Evolutionary conservation across 352 stramenopile species (phyloP).

Genomic region (Phytophthora boehmeriae): DNA sequence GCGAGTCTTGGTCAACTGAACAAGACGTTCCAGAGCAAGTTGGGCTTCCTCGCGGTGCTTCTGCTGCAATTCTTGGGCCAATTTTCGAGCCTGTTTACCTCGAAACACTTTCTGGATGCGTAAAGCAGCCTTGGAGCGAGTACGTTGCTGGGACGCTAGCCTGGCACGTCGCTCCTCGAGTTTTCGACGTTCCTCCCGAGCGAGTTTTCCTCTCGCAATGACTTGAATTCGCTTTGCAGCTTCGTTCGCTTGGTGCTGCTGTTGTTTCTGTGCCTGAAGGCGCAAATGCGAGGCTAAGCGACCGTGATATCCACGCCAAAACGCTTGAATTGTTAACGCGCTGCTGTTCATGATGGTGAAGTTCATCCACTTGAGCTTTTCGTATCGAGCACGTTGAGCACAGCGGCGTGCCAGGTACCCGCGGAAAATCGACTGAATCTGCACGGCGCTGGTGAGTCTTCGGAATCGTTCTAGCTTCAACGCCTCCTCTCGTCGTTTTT

Average conservation of each 20-base stretch:
- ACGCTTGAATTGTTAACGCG: slow-evolving; percentile 76
- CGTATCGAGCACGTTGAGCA: slow-evolving; percentile 54
- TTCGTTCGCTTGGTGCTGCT: slow-evolving; percentile 58
- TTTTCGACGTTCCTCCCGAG: slow-evolving; percentile 35
- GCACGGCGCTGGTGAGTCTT: slow-evolving; percentile 50
- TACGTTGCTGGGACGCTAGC: slow-evolving; percentile 39
- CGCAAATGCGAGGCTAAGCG: slow-evolving; percentile 63
- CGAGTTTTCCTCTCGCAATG: slow-evolving; percentile 59
- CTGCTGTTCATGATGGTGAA: slow-evolving; percentile 61
- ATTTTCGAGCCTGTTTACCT: slow-evolving; percentile 53
- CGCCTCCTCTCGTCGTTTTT: slow-evolving; percentile 32
- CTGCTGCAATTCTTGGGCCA: slow-evolving; percentile 36
- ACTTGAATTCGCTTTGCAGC: slow-evolving; percentile 70
- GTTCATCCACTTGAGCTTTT: slow-evolving; percentile 78
- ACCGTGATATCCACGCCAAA: slow-evolving; percentile 78
- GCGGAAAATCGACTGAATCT: slow-evolving; percentile 69
- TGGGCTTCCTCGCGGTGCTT: slow-evolving; percentile 55
- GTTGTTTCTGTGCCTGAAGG: slow-evolving; percentile 50
- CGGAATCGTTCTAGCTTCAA: slow-evolving; percentile 44
- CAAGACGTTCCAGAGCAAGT: slow-evolving; percentile 58
- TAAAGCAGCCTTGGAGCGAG: slow-evolving; percentile 45
- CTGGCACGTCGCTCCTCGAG: slow-evolving; percentile 33
- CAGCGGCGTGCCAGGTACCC: slow-evolving; percentile 59
- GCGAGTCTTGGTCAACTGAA: slow-evolving; percentile 58
- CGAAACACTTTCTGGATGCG: slow-evolving; percentile 72